Base-by-base conservation (phyloP, 2,329 filamentous ascomycete genomes). In the Phialophora tarda region DNA sequence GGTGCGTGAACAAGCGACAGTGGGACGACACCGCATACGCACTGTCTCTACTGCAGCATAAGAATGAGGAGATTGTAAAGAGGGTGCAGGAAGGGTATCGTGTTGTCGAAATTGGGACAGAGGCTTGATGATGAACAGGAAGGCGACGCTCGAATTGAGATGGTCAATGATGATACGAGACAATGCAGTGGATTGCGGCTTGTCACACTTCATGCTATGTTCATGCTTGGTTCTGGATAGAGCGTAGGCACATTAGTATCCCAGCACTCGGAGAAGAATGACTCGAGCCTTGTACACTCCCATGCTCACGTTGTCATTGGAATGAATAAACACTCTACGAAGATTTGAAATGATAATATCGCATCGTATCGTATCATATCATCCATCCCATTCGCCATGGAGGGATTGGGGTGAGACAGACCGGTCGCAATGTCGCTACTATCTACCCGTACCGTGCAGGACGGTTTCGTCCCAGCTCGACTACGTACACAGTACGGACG, bases 11-110 rank as follows among this genome's bases (percentile, higher is more conserved):
- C 56, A 94, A 99, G 80, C 85, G 93, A 70, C 93, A 98, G 77
- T 99, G 95, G 95, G 96, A 94, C 76, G 95, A 99, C 79, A 93
- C 98, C 51, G 92, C 94, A 0, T 99, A 93, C 81, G 93, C 93
- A 2, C 81, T 99, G 66, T 92, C 92, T 2, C 80, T 97, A 66
- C 80, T 99, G 64, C 93, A 93, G 75, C 95, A 99, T 73, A 82
- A 82, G 72, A 73, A 71, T 32, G 80, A 82, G 70, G 80, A 82
- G 5, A 82, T 82, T 60, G 71, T 76, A 4, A 81, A 79, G 72
- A 77, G 75, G 17, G 70, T 82, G 24, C 75, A 72, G 41, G 77
- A 78, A 58, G 81, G 81, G 24, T 83, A 81, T 71, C 89, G 87
- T 76, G 80, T 93, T 59, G 84, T 93, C 55, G 87, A 87, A 72